phyloP scores from a whole-genome alignment of 2,329 filamentous ascomycete genomes.

The Lachnellula hyalina region DNA sequence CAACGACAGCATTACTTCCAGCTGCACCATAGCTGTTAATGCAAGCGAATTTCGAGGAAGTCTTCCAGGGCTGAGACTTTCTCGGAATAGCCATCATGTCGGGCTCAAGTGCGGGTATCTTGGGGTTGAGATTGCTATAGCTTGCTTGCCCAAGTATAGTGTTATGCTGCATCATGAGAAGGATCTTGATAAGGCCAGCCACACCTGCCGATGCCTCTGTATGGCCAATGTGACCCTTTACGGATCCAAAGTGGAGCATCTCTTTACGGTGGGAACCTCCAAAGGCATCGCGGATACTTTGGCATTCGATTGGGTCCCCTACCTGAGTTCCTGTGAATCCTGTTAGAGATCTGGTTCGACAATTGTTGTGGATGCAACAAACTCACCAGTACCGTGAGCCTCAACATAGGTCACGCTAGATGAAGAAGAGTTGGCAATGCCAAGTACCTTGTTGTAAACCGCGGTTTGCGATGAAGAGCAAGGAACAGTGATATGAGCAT shows the following conservation, averaged over 20 bases:
- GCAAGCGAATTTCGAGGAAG: conserved; percentile 5
- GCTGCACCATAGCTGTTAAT: conserved; percentile 25
- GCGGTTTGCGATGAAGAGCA: conserved; percentile 24
- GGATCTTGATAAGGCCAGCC: conserved; percentile 38
- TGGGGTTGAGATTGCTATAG: conserved; percentile 32
- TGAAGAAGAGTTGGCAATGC: background rate
- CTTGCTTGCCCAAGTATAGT: conserved; percentile 23
- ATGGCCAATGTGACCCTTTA: conserved; percentile 41
- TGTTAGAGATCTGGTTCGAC: background rate
- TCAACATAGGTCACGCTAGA: conserved; percentile 20
- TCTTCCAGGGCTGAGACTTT: conserved; percentile 7
- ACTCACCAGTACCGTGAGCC: conserved; percentile 35
- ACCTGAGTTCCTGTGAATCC: conserved; percentile 20
- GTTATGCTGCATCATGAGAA: conserved; percentile 31
- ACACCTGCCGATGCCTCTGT: conserved; percentile 40
- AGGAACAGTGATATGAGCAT: conserved; percentile 12
- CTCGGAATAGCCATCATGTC: conserved; percentile 9
- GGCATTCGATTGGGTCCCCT: conserved; percentile 22
- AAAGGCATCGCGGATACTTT: conserved; percentile 9
- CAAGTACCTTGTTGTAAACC: background rate
- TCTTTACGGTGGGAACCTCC: conserved; percentile 1
- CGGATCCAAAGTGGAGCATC: conserved; percentile 8
- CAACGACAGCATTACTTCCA: conserved; percentile 19
- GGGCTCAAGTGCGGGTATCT: conserved; percentile 3
- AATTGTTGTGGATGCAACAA: conserved; percentile 22